Base-by-base conservation (phyloP, 805 yeast species). In the Yamadazyma scolyti region DNA sequence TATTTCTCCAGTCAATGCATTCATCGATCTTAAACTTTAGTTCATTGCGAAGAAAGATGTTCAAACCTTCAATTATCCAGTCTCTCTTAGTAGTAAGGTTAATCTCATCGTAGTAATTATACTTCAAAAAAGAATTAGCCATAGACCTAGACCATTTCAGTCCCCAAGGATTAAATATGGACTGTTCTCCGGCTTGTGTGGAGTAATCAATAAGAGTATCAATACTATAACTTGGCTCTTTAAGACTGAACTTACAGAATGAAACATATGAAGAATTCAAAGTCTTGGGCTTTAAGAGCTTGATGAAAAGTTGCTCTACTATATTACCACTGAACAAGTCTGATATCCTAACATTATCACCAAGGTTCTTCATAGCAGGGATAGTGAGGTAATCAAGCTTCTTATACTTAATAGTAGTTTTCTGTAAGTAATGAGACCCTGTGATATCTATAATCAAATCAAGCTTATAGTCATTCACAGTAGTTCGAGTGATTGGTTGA, bases 401-500 rank as follows among this genome's bases (percentile, higher is more conserved):
- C 16, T 47, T 39, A 39, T 57, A 50, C 27, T 52, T 49, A 13
- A 58, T 46, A 3, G 51, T 25, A 21, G 44, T 39, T n/a, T 47
- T 44, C 30, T 63, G 68, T 27, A 65, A 57, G 34, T 54, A 54
- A 37, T 54, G 58, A 33, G 65, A 46, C n/a, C 72, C 72, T 7
- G 59, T 45, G 12, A 65, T 54, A 37, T 65, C 72, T 13, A 65
- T 46, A 23, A 65, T 47, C 20, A 56, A 36, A 38, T 65, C 72
- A 30, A 62, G 43, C 26, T 56, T 57, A 37, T 48, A 52, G 20
- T 46, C 36, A 28, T 48, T 37, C 22, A 58, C 22, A 33, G 55
- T 60, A 16, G 21, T 19, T 5, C 25, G 26, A 22, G 33, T 39
- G 4, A 63, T 45, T 13, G 27, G 32, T 22, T 47, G 54, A 6